Conservation (phyloP, 805 yeast genomes). For the Cyberlindnera xishuangbannaensis region DNA sequence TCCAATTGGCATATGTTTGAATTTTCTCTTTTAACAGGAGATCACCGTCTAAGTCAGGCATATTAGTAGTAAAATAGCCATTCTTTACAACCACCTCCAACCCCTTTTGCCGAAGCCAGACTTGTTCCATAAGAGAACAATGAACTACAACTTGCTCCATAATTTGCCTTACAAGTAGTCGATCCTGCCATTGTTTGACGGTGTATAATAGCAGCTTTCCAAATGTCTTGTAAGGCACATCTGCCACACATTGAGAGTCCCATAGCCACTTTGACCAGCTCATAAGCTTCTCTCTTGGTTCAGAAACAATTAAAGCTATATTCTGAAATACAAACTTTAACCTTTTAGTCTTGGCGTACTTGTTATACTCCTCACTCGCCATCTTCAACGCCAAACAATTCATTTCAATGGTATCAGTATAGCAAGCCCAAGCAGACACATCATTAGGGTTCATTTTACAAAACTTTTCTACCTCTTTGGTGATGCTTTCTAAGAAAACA, state of each 20-base stretch:
- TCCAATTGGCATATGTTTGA: constrained; percentile 19
- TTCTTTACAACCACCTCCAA: constrained; percentile 9
- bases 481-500: background rate
- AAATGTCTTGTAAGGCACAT: constrained; percentile 21
- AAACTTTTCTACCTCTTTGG: constrained; percentile 15
- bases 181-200: constrained; percentile 12
- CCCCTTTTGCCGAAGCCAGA: constrained; percentile 13
- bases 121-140: constrained; percentile 14
- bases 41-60: constrained; percentile 12
- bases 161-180: constrained; percentile 12
- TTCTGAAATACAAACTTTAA: constrained; percentile 2
- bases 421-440: constrained; percentile 33
- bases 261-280: constrained; percentile 20
- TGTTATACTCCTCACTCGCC: constrained; percentile 14
- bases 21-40: constrained; percentile 7
- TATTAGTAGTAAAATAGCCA: constrained; percentile 13
- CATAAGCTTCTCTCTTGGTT: constrained; percentile 9
- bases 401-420: constrained; percentile 8
- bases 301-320: constrained; percentile 6
- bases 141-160: constrained; percentile 19
- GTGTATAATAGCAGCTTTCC: constrained; percentile 12
- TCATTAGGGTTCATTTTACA: constrained; percentile 26
- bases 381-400: constrained; percentile 6
- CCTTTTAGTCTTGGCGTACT: background rate
- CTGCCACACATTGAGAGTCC: constrained; percentile 13